Evolutionary conservation across 2,329 filamentous ascomycete genomes (phyloP).

Genomic region (Stenocarpella maydis): DNA sequence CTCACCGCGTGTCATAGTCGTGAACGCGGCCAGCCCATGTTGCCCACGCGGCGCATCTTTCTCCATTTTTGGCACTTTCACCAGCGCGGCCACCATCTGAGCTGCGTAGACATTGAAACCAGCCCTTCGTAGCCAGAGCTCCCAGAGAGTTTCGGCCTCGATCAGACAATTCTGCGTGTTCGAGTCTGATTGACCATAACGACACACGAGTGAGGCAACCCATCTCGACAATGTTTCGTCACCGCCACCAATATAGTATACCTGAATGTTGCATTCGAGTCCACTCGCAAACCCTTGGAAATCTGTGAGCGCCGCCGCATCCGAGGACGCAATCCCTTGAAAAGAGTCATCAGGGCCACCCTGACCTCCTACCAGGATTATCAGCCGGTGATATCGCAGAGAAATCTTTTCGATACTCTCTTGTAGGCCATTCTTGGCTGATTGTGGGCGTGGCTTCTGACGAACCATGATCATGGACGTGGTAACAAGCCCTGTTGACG

Average conservation of each 20-base stretch:
- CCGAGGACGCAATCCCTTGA: slow-evolving; percentile 48
- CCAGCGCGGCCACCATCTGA: slow-evolving; percentile 64
- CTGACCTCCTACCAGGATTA: slow-evolving; percentile 71
- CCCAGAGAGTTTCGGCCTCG: slow-evolving; percentile 71
- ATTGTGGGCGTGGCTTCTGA: slow-evolving; percentile 72
- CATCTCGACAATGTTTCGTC: slow-evolving; percentile 60
- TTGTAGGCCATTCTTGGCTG: slow-evolving; percentile 55
- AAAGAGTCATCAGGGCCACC: slow-evolving; percentile 51
- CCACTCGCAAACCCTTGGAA: slow-evolving; percentile 59
- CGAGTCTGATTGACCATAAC: slow-evolving; percentile 46
- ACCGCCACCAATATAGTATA: slow-evolving; percentile 60
- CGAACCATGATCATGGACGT: slow-evolving; percentile 76
- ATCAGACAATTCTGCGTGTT: slow-evolving; percentile 47
- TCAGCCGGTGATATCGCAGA: slow-evolving; percentile 70
- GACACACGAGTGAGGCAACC: slow-evolving; percentile 61
- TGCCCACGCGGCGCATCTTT: slow-evolving; percentile 33
- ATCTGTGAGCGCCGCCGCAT: slow-evolving; percentile 55
- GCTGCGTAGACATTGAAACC: slow-evolving; percentile 79
- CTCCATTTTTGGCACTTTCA: slow-evolving; percentile 48
- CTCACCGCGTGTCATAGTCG: slow-evolving; percentile 62
- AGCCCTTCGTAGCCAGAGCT: slow-evolving; percentile 69
- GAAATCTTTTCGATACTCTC: slow-evolving; percentile 63
- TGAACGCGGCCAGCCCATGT: slow-evolving; percentile 61
- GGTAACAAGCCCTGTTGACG: slow-evolving; percentile 72
- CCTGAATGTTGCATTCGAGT: slow-evolving; percentile 49